Evolutionary conservation across 768 basidiomycete species (phyloP), one percentile per base, ranked within the genome.

Genomic region (Cantharellus anzutake): DNA sequence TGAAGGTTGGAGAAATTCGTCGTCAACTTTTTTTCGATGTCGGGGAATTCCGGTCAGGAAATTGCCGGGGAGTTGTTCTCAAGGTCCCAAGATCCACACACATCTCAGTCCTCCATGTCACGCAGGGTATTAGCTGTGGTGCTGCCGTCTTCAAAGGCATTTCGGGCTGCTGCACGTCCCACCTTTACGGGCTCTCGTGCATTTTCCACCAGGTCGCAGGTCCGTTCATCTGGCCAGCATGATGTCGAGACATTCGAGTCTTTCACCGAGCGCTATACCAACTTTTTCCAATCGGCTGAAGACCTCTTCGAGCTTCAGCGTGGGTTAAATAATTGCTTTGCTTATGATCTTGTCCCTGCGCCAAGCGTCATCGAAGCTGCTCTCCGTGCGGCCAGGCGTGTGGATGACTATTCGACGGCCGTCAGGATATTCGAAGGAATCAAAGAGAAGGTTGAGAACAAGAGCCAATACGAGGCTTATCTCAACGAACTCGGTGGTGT

Each of bases 261-360:
- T 51, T 97, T 98, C 77, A 89, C 87, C 67, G 79, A 83, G 62
- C 89, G 94, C 69, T 97, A 97, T 73, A 83, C 91, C 68, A 76
- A 76, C 64, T 99, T 99, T 74, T 99, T 99, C 79, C 73, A 86
- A 68, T 78, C 80, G 60, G 91, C 90, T 56, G 82, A 91, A 68
- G 96, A 99, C 74, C 79, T 97, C 60, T 99, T 99, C 69, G 96
- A 99, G 76, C 86, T 99, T 64, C 94, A 99, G 74, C 88, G 96
- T 57, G 96, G 96, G 42, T 76, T 99, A 67, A 98, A 99, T 78
- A 99, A 99, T 79, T 97, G 93, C 76, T 99, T 99, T 70, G 89
- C 96, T 2, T 94, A 98, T 71, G 96, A 99, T 72, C 80, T 96
- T 63, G 92, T 96, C 11, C 91, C 91, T 3, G 80, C 87, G 1